Evolutionary conservation across 2,329 filamentous ascomycete species (phyloP).

Genomic region (Trichothecium sympodiale): DNA sequence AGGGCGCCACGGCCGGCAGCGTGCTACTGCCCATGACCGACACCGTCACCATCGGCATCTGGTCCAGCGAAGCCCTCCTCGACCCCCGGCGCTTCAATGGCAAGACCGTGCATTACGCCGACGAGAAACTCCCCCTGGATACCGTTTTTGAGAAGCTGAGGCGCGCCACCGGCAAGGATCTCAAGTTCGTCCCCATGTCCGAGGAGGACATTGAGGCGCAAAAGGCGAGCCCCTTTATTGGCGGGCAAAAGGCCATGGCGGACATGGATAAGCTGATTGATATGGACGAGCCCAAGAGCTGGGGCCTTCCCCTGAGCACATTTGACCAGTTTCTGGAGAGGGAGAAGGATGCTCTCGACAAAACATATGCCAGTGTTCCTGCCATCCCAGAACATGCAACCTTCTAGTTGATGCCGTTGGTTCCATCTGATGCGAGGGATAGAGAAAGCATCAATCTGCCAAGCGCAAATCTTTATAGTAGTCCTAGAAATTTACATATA

Average conservation of each 20-base stretch:
- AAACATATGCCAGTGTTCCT: slow-evolving; percentile 14
- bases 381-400: neutral
- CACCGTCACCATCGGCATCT: slow-evolving; percentile 33
- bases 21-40: slow-evolving; percentile 31
- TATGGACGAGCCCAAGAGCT: slow-evolving; percentile 20
- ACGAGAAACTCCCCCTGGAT: slow-evolving; percentile 25
- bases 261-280: slow-evolving; percentile 24
- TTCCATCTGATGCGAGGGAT: no score
- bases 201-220: slow-evolving; percentile 27
- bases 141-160: slow-evolving; percentile 25
- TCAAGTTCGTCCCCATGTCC: slow-evolving; percentile 26
- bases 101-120: slow-evolving; percentile 27
- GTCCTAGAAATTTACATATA: no score
- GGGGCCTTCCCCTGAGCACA: slow-evolving; percentile 27
- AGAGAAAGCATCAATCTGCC: no score
- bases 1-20: slow-evolving; percentile 18
- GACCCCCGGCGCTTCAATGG: slow-evolving; percentile 27
- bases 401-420: no score
- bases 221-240: slow-evolving; percentile 25
- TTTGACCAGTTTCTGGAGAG: slow-evolving; percentile 31
- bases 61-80: slow-evolving; percentile 30
- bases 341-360: slow-evolving; percentile 20
- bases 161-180: slow-evolving; percentile 17
- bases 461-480: no score
- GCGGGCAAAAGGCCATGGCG: slow-evolving; percentile 23